These are phyloP conservation scores for Neonectria punicea DNA, from an alignment of 2,329 filamentous ascomycete species.

Conservation along the genomic window DNA sequence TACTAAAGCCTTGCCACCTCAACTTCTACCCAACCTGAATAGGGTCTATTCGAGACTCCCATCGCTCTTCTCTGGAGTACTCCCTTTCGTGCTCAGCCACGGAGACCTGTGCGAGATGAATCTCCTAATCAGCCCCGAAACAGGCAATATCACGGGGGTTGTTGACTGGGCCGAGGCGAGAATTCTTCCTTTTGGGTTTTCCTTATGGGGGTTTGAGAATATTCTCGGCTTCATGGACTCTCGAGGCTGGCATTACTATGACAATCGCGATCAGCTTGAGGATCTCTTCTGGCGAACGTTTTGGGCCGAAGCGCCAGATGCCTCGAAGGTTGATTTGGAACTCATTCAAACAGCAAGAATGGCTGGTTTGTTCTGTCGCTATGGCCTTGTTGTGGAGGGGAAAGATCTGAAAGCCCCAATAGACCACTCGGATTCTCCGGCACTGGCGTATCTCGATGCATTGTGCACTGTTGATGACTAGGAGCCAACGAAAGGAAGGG, in stretches of 20 bases:
- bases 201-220: constrained; percentile 16
- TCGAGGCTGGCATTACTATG: constrained; percentile 11
- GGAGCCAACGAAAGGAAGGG: background rate
- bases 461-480: background rate
- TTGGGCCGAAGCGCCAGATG: background rate
- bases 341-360: background rate
- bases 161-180: constrained; percentile 5
- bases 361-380: background rate
- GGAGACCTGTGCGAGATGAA: constrained; percentile 6
- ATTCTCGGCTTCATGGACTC: constrained; percentile 8
- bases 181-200: background rate
- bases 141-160: constrained; percentile 3
- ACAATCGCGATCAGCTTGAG: background rate
- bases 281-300: constrained; percentile 14
- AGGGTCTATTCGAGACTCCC: background rate
- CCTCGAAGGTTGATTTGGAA: background rate
- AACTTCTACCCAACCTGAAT: background rate
- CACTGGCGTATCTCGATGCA: too few relatives aligned
- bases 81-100: constrained; percentile 7
- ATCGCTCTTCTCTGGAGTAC: background rate
- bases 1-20: background rate
- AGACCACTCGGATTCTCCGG: too few relatives aligned
- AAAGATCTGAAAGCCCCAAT: too few relatives aligned
- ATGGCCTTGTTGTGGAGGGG: too few relatives aligned
- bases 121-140: background rate